A percentile compares a stretch with the other conserved stretches of the same genome.
Evolutionary conservation across 495 filamentous ascomycete genomes (phyloP).

Genomic region (Lentithecium fluviatile): DNA sequence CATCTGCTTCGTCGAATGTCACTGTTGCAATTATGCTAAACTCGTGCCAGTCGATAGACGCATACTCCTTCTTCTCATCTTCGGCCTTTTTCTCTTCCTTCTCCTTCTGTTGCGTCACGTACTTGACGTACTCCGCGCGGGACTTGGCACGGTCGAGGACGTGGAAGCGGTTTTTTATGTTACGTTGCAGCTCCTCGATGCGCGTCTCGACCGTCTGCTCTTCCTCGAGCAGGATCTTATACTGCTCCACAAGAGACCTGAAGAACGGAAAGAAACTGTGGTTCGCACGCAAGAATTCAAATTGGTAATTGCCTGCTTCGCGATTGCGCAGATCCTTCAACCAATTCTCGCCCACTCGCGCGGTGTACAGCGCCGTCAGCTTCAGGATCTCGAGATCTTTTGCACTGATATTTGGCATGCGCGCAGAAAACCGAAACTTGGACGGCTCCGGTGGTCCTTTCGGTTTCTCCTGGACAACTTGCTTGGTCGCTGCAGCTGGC

Average conservation of each 20-base stretch:
- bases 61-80: conserved; percentile 77
- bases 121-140: conserved; percentile 82
- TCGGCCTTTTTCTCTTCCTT: conserved; percentile 88
- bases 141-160: conserved; percentile 77
- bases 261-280: conserved; percentile 96
- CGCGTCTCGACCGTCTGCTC: conserved; percentile 67
- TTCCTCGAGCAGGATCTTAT: conserved; percentile 74
- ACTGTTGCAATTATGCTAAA: conserved; percentile 96
- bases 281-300: conserved; percentile 93
- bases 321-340: conserved; percentile 84
- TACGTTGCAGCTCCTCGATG: conserved; percentile 71
- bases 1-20: conserved; percentile 86
- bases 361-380: conserved; percentile 85
- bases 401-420: conserved; percentile 96
- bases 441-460: conserved; percentile 84
- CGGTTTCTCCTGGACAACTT: conserved; percentile 58
- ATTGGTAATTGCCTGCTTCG: conserved; percentile 90
- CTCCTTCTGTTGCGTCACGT: conserved; percentile 79
- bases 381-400: conserved; percentile 92
- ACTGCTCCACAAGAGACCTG: conserved; percentile 87
- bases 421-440: conserved; percentile 88
- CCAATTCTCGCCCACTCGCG: conserved; percentile 84
- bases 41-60: conserved; percentile 97
- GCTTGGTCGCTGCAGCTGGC: conserved; percentile 74
- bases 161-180: conserved; percentile 74